Conservation (phyloP, 495 filamentous ascomycete species). For the Lindgomyces ingoldianus region DNA sequence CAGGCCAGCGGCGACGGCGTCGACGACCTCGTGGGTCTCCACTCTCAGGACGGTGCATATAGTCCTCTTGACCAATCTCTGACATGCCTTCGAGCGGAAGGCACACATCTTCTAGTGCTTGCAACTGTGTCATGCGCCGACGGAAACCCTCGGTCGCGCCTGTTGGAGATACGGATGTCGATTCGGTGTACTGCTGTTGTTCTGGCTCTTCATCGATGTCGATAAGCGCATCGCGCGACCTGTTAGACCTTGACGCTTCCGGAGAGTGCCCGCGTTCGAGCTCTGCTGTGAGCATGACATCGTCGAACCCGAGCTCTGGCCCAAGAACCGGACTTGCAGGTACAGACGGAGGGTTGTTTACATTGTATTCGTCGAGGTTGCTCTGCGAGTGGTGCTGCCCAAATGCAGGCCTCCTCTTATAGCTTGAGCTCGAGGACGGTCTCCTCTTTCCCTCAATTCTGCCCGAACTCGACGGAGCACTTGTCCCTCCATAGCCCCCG, state of each 20-base stretch:
- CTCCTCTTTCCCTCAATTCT: constrained; percentile 10
- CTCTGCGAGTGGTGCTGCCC: constrained; percentile 9
- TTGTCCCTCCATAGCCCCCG: constrained; percentile 33
- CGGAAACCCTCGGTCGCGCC: constrained; percentile 51
- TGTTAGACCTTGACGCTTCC: constrained; percentile 42
- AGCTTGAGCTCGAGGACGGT: constrained; percentile 21
- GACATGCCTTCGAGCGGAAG: constrained; percentile 80
- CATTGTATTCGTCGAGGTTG: constrained; percentile 61
- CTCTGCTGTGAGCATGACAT: constrained; percentile 70
- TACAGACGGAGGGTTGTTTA: constrained; percentile 96
- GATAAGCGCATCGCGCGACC: constrained; percentile 56
- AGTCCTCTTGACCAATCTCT: constrained; percentile 78
- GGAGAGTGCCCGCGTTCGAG: constrained; percentile 48
- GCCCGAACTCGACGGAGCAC: constrained; percentile 24
- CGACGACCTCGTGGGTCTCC: constrained; percentile 44
- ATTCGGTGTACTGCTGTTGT: constrained; percentile 9
- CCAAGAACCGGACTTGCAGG: constrained; percentile 71
- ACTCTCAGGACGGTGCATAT: constrained; percentile 45
- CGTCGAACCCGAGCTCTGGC: constrained; percentile 68
- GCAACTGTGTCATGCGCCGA: constrained; percentile 54
- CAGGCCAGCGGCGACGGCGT: constrained; percentile 63
- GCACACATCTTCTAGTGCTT: constrained; percentile 87
- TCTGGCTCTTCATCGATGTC: constrained; percentile 57
- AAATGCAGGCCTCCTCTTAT: constrained; percentile 30
- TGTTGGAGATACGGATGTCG: constrained; percentile 43